A percentile compares a stretch with the other conserved stretches of the same genome.
Evolutionary conservation across 805 yeast species (phyloP).

Genomic region (Zygoascus biomembranicola): DNA sequence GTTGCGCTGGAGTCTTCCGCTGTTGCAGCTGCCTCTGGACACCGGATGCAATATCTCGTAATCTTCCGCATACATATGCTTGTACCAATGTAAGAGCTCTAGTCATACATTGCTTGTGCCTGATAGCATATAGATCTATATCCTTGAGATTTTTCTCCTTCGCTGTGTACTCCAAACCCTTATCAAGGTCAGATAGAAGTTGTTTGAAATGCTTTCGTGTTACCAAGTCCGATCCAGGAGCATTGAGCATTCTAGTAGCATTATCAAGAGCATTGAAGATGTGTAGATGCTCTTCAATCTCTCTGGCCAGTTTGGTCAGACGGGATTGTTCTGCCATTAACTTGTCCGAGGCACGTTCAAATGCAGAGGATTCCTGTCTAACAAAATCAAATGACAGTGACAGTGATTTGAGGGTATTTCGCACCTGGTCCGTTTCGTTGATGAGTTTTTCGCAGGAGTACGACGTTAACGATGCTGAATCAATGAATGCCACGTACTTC

Average conservation of each 20-base stretch:
- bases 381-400: slow-evolving; percentile 49
- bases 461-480: slow-evolving; percentile 26
- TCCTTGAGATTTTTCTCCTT: slow-evolving; percentile 58
- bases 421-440: slow-evolving; percentile 37
- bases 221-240: slow-evolving; percentile 63
- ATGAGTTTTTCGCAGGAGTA: slow-evolving; percentile 31
- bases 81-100: slow-evolving; percentile 69
- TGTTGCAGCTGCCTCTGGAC: slow-evolving; percentile 11
- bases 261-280: slow-evolving; percentile 65
- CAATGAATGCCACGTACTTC: slow-evolving; percentile 26
- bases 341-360: slow-evolving; percentile 48
- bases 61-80: slow-evolving; percentile 44
- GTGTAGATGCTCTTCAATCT: slow-evolving; percentile 41
- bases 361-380: slow-evolving; percentile 51
- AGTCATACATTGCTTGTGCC: slow-evolving; percentile 77
- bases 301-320: slow-evolving; percentile 35
- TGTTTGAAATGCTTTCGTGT: slow-evolving; percentile 46
- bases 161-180: slow-evolving; percentile 53
- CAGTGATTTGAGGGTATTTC: slow-evolving; percentile 40
- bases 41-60: slow-evolving; percentile 27
- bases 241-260: slow-evolving; percentile 59
- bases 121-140: slow-evolving; percentile 53
- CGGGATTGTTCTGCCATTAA: slow-evolving; percentile 41
- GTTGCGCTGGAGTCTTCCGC: slow-evolving; percentile 3
- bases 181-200: slow-evolving; percentile 52